These are phyloP conservation scores for Apiotrichum laibachii DNA, from an alignment of 1,284 basidiomycete genomes.

Conservation along the genomic window DNA sequence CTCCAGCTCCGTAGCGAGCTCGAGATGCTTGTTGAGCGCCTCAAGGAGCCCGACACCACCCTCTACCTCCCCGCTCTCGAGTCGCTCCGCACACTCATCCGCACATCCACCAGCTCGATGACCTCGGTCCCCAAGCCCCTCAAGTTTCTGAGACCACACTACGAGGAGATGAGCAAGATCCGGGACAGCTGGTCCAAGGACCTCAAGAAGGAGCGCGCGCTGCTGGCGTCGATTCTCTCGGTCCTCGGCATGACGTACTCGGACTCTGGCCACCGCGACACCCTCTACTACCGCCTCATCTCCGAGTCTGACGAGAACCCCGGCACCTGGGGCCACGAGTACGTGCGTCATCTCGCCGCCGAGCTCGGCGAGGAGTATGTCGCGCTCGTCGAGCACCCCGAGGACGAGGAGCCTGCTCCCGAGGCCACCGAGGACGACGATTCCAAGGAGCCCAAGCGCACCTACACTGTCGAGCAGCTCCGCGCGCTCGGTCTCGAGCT, in stretches of 20 bases:
- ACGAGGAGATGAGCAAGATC: slow-evolving; percentile 77
- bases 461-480: slow-evolving; percentile 60
- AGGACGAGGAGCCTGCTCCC: slow-evolving; percentile 47
- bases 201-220: slow-evolving; percentile 74
- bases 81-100: slow-evolving; percentile 86
- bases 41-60: slow-evolving; percentile 85
- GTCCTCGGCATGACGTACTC: slow-evolving; percentile 99
- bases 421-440: slow-evolving; percentile 17
- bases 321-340: slow-evolving; percentile 98
- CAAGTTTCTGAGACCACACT: slow-evolving; percentile 96
- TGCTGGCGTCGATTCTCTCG: slow-evolving; percentile 97
- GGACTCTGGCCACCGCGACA: slow-evolving; percentile 91
- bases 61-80: slow-evolving; percentile 91
- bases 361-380: slow-evolving; percentile 93
- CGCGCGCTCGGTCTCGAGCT: slow-evolving; percentile 77
- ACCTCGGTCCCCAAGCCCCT: slow-evolving; percentile 99
- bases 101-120: slow-evolving; percentile 98
- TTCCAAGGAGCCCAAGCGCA: slow-evolving; percentile 16
- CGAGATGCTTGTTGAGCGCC: slow-evolving; percentile 93
- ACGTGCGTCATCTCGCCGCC: slow-evolving; percentile 93
- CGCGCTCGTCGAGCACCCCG: slow-evolving; percentile 33
- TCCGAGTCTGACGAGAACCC: slow-evolving; percentile 82
- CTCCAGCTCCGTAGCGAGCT: slow-evolving; percentile 89
- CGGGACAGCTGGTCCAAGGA: slow-evolving; percentile 69
- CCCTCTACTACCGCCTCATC: slow-evolving; percentile 83